Evolutionary conservation across 148 eudicot species (phyloP), one percentile per base, ranked within the genome.

Genomic region (Fallopia convolvulus): DNA sequence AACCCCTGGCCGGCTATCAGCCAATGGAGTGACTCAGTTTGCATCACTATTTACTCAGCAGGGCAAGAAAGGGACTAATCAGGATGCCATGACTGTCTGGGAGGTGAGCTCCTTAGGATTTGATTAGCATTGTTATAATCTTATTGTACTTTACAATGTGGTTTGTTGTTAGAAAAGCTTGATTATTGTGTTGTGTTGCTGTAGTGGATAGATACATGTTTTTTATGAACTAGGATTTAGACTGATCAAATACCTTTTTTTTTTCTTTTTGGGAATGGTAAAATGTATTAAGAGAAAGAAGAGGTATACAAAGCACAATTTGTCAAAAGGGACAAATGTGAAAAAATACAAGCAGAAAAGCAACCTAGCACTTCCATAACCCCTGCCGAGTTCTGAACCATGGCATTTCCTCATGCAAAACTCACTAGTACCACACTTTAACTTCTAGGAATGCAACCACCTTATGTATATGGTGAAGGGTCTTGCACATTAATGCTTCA

Each of bases 51-150:
- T 84, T 80, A 90, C 96, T 4, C 93, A 90, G 78, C 97, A 94
- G 82, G 98, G 98, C 75, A 90, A 73, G 84, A 94, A 94, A 86
- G 98, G 98, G 70, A 88, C 92, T 60, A 94, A 92, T 80, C 98
- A 94, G 87, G 98, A 94, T 90, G 98, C 98, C 74, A 94, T 94
- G 98, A 78, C 92, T 85, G 96, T 94, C 77, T 94, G 98, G 98
- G 98, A 94, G 98, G 98, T 94, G 60, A 63, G 83, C 10, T 66
- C 48, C 63, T 42, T 72, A 23, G 20, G 12, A 10, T 41, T 20
- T 58, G 17, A 8, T n/a, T 49, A 66, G 30, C 20, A 23, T 68
- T 32, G 70, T 65, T 14, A 65, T 10, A 30, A 3, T 58, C 56
- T 0, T 15, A 15, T 13, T 52, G 56, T 13, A 17, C 70, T 30